phyloP scores from a whole-genome alignment of 371 early-diverging fungal species.

The Zychaea mexicana region DNA sequence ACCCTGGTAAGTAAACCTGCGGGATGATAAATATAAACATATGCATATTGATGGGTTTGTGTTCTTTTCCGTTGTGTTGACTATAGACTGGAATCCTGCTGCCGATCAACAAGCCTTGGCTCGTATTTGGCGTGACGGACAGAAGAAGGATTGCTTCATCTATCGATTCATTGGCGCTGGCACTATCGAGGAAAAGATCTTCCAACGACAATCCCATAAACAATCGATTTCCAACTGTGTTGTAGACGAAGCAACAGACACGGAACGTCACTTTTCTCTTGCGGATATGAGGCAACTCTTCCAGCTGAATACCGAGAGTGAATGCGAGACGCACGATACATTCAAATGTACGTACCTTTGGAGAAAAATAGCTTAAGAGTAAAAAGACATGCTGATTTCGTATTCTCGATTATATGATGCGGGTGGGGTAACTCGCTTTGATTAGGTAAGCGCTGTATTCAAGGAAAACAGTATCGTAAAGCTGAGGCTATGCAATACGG shows the following conservation, averaged over 20 bases:
- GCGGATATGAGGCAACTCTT: constrained; percentile 91
- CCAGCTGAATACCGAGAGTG: constrained; percentile 72
- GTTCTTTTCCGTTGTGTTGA: too few relatives aligned
- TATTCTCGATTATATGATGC: not conserved
- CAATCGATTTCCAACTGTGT: constrained; percentile 91
- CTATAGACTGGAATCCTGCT: constrained; percentile 82
- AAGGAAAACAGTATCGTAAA: constrained; percentile 74
- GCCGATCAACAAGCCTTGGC: constrained; percentile 87
- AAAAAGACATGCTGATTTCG: not conserved
- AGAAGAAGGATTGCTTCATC: constrained; percentile 90
- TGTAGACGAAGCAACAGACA: constrained; percentile 90
- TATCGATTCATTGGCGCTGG: constrained; percentile 96
- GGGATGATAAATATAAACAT: too few relatives aligned
- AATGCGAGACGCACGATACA: constrained; percentile 94
- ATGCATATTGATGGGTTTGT: too few relatives aligned
- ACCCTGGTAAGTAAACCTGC: constrained; percentile 75
- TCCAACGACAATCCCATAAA: constrained; percentile 91
- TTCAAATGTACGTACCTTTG: constrained; percentile 80
- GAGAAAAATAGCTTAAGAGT: not conserved
- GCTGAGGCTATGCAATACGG: constrained; percentile 79
- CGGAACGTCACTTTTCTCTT: constrained; percentile 91
- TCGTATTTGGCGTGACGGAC: constrained; percentile 98
- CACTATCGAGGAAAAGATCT: constrained; percentile 98
- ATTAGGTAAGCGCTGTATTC: constrained; percentile 66
- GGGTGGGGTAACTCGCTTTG: not conserved